Base-by-base conservation (phyloP, 495 filamentous ascomycete genomes). In the Cercophora scortea region DNA sequence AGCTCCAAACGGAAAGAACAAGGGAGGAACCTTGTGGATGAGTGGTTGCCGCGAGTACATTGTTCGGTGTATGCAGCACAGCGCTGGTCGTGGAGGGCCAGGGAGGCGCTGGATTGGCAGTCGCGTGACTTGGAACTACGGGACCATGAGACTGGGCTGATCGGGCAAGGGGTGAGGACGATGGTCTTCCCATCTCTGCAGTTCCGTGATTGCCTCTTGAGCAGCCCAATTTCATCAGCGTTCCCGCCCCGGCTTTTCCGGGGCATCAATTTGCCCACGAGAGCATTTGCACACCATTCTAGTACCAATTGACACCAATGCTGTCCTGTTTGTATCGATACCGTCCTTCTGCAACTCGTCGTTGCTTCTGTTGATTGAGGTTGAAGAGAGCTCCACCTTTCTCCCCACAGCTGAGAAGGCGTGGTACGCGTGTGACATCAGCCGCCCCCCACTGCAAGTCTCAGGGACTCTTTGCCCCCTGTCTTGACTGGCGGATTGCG, bases 91-190 rank as follows among this genome's bases (percentile, higher is more conserved):
- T 33, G 48, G 47, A 58, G 42, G 35, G 42, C 50, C 32, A 52
- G 54, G 55, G 57, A 57, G 58, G 57, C 56, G 53, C 45, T 4
- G 53, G 51, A 44, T 42, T 33, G 42, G 48, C 34, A 57, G 62
- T 67, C 64, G 62, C 62, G 64, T 65, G 64, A 67, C 63, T 57
- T 61, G 5, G 59, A 51, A 39, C 56, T 43, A 54, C 56, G 52
- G 50, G 56, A 45, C 36, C 47, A 50, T 52, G 53, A 55, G 47
- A 54, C 60, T 61, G 60, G 58, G 56, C 55, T 61, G 53, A 63
- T 45, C 50, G 18, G 41, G 36, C 34, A 16, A n/a, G 41, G 8
- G 10, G 18, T 8, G 15, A 19, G 42, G 11, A 38, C 8, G 8
- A 13, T 36, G 32, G 6, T 10, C 32, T 7, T 39, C 4, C 36